Evolutionary conservation across 768 basidiomycete species (phyloP).

Genomic region (Termitomyces sp.): DNA sequence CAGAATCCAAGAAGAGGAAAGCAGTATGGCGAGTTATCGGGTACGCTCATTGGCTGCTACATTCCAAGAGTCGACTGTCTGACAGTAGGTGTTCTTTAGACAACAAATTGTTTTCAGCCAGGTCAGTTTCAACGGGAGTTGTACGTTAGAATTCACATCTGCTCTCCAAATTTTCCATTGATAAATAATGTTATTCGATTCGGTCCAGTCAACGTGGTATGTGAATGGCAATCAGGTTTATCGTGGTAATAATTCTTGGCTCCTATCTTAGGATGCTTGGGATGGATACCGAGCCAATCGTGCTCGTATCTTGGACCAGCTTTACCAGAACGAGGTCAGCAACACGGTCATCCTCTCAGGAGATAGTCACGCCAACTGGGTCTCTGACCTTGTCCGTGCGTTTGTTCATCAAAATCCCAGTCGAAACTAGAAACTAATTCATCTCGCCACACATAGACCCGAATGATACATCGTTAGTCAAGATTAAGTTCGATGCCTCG

Average conservation of each 20-base stretch:
- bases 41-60: background rate
- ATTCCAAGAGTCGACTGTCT: background rate
- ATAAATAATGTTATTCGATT: background rate
- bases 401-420: background rate
- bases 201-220: background rate
- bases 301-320: constrained; percentile 41
- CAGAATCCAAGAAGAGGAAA: background rate
- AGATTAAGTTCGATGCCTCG: background rate
- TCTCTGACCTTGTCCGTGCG: constrained; percentile 49
- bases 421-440: background rate
- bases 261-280: background rate
- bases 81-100: background rate
- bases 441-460: background rate
- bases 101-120: background rate
- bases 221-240: background rate
- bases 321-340: constrained; percentile 43
- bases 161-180: background rate
- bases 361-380: constrained; percentile 60
- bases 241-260: background rate
- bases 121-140: background rate
- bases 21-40: background rate
- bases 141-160: background rate
- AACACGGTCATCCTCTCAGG: constrained; percentile 56
- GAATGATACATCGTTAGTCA: background rate
- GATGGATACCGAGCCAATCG: constrained; percentile 50